phyloP scores from a whole-genome alignment of 345 rosid genomes.

The Carallia brachiata region DNA sequence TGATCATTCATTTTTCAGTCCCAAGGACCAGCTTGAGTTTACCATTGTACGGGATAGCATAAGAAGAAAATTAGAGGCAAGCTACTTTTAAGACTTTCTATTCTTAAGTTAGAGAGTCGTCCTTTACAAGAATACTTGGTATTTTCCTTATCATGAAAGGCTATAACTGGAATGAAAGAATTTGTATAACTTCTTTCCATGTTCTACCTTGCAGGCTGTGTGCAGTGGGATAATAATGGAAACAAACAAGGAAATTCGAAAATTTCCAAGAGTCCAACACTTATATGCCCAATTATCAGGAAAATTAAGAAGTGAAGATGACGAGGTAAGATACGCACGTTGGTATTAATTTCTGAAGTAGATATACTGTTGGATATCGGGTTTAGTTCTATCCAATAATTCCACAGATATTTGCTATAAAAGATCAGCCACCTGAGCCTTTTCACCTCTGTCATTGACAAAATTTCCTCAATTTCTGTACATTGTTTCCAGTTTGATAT shows the following conservation, averaged over 20 bases:
- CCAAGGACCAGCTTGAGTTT: slow-evolving; percentile 84
- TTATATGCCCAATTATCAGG: slow-evolving; percentile 70
- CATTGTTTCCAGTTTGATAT: slow-evolving; percentile 58
- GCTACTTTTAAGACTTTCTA: slow-evolving; percentile 18
- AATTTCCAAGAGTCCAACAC: slow-evolving; percentile 82
- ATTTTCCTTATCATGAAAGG: not conserved
- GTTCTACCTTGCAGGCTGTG: slow-evolving; percentile 48
- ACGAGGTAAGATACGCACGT: slow-evolving; percentile 47
- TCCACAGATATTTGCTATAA: slow-evolving; percentile 1
- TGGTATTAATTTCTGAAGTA: not conserved
- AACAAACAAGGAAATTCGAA: slow-evolving; percentile 67
- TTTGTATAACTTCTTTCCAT: not conserved
- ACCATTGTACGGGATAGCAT: slow-evolving; percentile 81
- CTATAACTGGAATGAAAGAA: not conserved
- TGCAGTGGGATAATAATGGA: slow-evolving; percentile 56
- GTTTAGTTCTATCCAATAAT: not conserved
- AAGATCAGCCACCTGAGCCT: not conserved
- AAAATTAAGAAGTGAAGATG: slow-evolving; percentile 69
- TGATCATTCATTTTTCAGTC: slow-evolving; percentile 40
- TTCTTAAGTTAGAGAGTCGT: not conserved
- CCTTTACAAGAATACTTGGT: not conserved
- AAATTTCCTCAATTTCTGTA: not conserved
- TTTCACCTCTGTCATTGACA: not conserved
- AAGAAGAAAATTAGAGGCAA: slow-evolving; percentile 66
- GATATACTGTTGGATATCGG: not conserved